These are phyloP conservation scores for Starmerella khaoyaiensis DNA, from an alignment of 805 yeast genomes.

Conservation along the genomic window DNA sequence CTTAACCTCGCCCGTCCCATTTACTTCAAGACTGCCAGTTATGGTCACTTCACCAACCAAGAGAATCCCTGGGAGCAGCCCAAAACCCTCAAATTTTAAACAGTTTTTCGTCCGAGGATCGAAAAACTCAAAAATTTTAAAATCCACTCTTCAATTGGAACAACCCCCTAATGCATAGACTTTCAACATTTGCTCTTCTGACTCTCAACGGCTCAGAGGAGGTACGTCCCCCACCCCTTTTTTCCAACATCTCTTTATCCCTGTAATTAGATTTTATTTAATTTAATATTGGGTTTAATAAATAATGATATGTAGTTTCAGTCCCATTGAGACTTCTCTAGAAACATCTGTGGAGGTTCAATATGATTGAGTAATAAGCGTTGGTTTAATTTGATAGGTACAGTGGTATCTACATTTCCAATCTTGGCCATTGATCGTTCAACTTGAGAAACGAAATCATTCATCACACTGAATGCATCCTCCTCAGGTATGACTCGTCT, in stretches of 20 bases:
- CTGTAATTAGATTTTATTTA: no score
- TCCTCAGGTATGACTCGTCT: slow-evolving; percentile 7
- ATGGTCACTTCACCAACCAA: slow-evolving; percentile 99
- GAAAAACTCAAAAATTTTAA: slow-evolving; percentile 1
- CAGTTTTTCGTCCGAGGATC: no score
- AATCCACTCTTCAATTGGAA: slow-evolving; percentile 1
- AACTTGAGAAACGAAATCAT: background rate
- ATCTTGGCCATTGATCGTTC: background rate
- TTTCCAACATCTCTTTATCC: no score
- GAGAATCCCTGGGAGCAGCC: slow-evolving; percentile 98
- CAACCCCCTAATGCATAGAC: slow-evolving; percentile 3
- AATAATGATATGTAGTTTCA: background rate
- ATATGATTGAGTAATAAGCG: background rate
- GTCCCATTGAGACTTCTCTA: background rate
- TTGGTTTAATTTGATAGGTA: background rate
- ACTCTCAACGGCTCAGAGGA: slow-evolving; percentile 1
- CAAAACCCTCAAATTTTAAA: slow-evolving; percentile 35
- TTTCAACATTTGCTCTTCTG: slow-evolving; percentile 2
- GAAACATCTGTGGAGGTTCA: slow-evolving; percentile 1
- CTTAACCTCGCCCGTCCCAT: slow-evolving; percentile 98
- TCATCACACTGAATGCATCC: slow-evolving; percentile 1
- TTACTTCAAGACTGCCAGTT: slow-evolving; percentile 96
- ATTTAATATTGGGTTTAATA: no score
- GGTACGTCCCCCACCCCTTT: background rate
- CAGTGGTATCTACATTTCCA: background rate